These are phyloP conservation scores for Fusarium nanum DNA, from an alignment of 2,329 filamentous ascomycete genomes.

Conservation along the genomic window DNA sequence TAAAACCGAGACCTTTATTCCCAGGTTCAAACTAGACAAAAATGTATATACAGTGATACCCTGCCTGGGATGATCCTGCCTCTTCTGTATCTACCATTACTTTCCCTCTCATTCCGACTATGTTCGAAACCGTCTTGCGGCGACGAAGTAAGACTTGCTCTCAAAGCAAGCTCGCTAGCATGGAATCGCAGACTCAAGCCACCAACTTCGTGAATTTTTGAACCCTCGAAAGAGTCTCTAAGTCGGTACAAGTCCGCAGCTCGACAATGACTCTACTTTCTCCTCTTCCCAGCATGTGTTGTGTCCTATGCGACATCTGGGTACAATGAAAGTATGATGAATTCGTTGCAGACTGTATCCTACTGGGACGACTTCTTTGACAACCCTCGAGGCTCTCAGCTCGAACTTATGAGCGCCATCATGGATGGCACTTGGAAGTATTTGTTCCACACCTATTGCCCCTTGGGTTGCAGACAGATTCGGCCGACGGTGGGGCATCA, in stretches of 20 bases:
- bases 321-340: slow-evolving; percentile 62
- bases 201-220: slow-evolving; percentile 46
- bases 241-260: slow-evolving; percentile 50
- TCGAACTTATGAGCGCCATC: slow-evolving; percentile 54
- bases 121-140: slow-evolving; percentile 13
- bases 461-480: slow-evolving; percentile 49
- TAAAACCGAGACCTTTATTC: background rate
- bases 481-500: slow-evolving; percentile 49
- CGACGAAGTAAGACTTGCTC: slow-evolving; percentile 9
- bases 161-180: slow-evolving; percentile 33
- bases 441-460: slow-evolving; percentile 51
- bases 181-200: slow-evolving; percentile 15
- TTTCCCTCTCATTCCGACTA: background rate
- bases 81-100: too few species aligned
- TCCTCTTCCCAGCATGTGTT: slow-evolving; percentile 51
- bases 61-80: background rate
- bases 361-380: slow-evolving; percentile 57
- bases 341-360: slow-evolving; percentile 58
- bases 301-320: slow-evolving; percentile 52
- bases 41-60: slow-evolving; percentile 5
- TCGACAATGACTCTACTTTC: slow-evolving; percentile 48
- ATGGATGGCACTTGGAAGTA: slow-evolving; percentile 62
- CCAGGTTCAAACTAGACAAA: background rate
- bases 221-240: slow-evolving; percentile 43
- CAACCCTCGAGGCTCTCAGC: slow-evolving; percentile 48